Percentiles rank a stretch among this genome's conserved stretches.
These are phyloP conservation scores for Sclerotinia sclerotiorum DNA, from an alignment of 2,329 filamentous ascomycete species.

Conservation along the genomic window DNA sequence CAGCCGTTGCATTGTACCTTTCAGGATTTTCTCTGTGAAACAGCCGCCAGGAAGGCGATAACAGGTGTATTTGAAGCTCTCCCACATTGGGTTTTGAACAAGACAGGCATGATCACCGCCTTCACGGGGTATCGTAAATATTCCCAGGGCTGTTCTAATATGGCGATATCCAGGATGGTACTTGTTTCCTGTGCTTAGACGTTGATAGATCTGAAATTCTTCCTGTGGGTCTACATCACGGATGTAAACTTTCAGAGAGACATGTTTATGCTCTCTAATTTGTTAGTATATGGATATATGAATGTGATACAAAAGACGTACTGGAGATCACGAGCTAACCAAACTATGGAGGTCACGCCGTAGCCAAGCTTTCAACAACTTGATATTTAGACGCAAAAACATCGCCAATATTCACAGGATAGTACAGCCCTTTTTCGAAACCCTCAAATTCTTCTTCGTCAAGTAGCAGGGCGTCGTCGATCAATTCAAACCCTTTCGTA, in stretches of 20 bases:
- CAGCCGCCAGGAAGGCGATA: slow-evolving; percentile 25
- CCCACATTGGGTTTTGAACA: slow-evolving; percentile 46
- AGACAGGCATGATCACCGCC: slow-evolving; percentile 35
- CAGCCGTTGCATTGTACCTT: slow-evolving; percentile 97
- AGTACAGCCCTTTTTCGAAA: slow-evolving; percentile 26
- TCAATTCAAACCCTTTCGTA: slow-evolving; percentile 1
- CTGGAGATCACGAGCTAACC: slow-evolving; percentile 28
- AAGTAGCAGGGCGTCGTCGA: background rate
- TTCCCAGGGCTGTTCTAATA: slow-evolving; percentile 33
- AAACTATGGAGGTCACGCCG: slow-evolving; percentile 29
- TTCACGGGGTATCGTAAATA: background rate
- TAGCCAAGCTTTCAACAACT: slow-evolving; percentile 31
- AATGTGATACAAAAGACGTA: slow-evolving; percentile 5
- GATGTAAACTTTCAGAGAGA: slow-evolving; percentile 26
- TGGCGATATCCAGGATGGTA: slow-evolving; percentile 41
- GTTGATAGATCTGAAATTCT: slow-evolving; percentile 47
- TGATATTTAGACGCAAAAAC: slow-evolving; percentile 30
- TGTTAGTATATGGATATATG: background rate
- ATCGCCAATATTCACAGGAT: slow-evolving; percentile 30
- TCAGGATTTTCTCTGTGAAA: slow-evolving; percentile 58
- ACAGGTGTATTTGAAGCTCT: slow-evolving; percentile 42
- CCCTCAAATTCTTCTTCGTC: slow-evolving; percentile 28
- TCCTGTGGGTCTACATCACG: slow-evolving; percentile 12
- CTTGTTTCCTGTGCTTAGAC: slow-evolving; percentile 37
- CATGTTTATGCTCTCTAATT: slow-evolving; percentile 18